A percentile compares a stretch with the other conserved stretches of the same genome.
Conservation (phyloP, 768 basidiomycete species). For the Cyathus striatus region DNA sequence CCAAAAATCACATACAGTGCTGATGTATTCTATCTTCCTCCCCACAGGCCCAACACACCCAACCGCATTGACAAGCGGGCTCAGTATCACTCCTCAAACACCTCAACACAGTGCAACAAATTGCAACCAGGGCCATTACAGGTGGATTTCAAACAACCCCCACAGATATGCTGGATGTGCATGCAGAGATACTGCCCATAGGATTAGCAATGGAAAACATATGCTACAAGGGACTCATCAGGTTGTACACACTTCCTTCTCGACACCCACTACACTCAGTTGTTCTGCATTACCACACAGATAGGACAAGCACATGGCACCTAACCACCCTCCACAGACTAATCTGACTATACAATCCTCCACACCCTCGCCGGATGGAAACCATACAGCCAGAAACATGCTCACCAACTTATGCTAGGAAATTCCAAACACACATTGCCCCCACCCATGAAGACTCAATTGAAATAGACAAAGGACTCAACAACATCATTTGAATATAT, state of each 20-base stretch:
- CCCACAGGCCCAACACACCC: conserved; percentile 2
- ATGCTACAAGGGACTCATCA: not conserved
- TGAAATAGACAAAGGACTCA: not conserved
- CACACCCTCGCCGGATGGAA: not conserved
- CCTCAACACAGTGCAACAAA: conserved; percentile 8
- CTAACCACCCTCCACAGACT: not conserved
- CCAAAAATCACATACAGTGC: conserved; percentile 13
- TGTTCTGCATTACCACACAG: not conserved
- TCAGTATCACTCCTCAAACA: not conserved
- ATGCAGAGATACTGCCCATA: conserved; percentile 6
- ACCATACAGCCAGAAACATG: not conserved
- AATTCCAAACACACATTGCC: not conserved
- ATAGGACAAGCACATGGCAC: not conserved
- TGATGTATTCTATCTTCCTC: conserved; percentile 14
- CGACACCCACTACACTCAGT: not conserved
- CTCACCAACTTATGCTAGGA: not conserved
- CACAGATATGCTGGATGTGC: conserved; percentile 8
- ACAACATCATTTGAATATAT: too few species aligned
- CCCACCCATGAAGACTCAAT: not conserved
- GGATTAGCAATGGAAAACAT: not conserved
- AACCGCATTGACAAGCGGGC: not conserved
- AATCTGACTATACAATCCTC: not conserved
- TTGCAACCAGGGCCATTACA: conserved; percentile 7
- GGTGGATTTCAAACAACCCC: conserved; percentile 10
- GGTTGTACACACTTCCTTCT: conserved; percentile 5